phyloP scores from a whole-genome alignment of 2,329 filamentous ascomycete species.

The Claviceps digitariae region DNA sequence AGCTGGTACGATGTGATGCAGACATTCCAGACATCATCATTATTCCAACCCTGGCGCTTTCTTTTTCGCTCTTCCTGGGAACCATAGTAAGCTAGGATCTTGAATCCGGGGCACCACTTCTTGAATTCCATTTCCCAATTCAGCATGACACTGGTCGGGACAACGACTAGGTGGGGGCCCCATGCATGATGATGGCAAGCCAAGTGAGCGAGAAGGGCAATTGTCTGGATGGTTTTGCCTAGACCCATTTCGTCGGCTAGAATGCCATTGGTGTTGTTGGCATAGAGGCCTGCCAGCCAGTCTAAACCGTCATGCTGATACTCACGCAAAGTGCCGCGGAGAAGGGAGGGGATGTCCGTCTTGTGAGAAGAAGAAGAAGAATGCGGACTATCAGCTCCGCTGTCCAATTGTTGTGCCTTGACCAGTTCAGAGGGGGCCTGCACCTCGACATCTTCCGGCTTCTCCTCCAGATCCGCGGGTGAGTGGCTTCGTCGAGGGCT shows the following conservation, averaged over 20 bases:
- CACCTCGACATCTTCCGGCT: slow-evolving; percentile 35
- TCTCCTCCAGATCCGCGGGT: slow-evolving; percentile 35
- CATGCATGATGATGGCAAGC: slow-evolving; percentile 83
- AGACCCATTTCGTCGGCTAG: slow-evolving; percentile 97
- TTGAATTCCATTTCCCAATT: slow-evolving; percentile 99
- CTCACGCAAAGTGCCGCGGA: slow-evolving; percentile 80
- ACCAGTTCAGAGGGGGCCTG: slow-evolving; percentile 24
- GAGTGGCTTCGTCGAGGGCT: slow-evolving; percentile 34
- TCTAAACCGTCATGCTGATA: slow-evolving; percentile 97
- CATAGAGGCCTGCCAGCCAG: slow-evolving; percentile 89
- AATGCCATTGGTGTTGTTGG: slow-evolving; percentile 88
- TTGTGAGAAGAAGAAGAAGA: slow-evolving; percentile 30
- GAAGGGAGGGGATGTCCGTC: slow-evolving; percentile 65
- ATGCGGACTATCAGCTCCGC: slow-evolving; percentile 21
- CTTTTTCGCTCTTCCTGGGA: slow-evolving; percentile 81
- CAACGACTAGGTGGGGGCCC: slow-evolving; percentile 92
- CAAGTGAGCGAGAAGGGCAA: slow-evolving; percentile 81
- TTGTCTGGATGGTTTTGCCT: slow-evolving; percentile 97
- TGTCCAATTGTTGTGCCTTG: slow-evolving; percentile 15
- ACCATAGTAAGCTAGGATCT: slow-evolving; percentile 94
- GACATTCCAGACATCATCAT: slow-evolving; percentile 90
- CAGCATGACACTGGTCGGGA: slow-evolving; percentile 95
- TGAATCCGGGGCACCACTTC: slow-evolving; percentile 96
- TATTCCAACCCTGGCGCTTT: slow-evolving; percentile 87
- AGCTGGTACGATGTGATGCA: slow-evolving; percentile 97